phyloP scores from a whole-genome alignment of 805 yeast species.

The Peterozyma xylosa region DNA sequence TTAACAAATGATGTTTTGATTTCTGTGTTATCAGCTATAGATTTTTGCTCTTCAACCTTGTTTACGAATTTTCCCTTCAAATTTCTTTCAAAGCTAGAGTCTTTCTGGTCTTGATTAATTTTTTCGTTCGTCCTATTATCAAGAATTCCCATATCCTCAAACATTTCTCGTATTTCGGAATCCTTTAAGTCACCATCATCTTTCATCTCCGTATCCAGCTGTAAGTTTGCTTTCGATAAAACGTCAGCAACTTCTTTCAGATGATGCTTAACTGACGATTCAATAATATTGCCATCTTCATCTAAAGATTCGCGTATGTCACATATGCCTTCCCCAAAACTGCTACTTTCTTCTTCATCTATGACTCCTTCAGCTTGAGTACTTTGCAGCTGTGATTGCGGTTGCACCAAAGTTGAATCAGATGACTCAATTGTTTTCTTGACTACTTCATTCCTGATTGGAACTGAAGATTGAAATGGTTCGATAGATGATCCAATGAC shows the following conservation, averaged over 20 bases:
- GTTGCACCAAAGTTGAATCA: too few relatives aligned
- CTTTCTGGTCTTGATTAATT: neutral
- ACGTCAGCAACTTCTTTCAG: conserved; percentile 15
- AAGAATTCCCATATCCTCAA: conserved; percentile 25
- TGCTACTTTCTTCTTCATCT: conserved; percentile 3
- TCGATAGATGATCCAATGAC: conserved; percentile 39
- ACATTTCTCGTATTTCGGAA: conserved; percentile 22
- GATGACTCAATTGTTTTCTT: neutral
- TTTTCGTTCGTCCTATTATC: neutral
- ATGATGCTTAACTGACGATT: conserved; percentile 30
- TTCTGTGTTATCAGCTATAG: neutral
- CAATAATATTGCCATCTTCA: conserved; percentile 64
- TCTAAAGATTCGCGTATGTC: conserved; percentile 77
- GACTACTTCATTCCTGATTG: neutral
- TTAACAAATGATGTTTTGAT: neutral
- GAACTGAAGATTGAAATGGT: too few relatives aligned
- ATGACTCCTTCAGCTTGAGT: conserved; percentile 10
- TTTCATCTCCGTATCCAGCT: conserved; percentile 5
- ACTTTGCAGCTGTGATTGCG: too few relatives aligned
- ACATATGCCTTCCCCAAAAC: conserved; percentile 3
- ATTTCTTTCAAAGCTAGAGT: conserved; percentile 1
- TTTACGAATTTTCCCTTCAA: conserved; percentile 3
- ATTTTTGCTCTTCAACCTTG: neutral
- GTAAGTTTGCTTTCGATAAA: neutral
- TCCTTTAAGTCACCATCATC: conserved; percentile 15